These are phyloP conservation scores for Bolboschoenus planiculmis DNA, from an alignment of 176 grass and related monocot species.

Conservation along the genomic window DNA sequence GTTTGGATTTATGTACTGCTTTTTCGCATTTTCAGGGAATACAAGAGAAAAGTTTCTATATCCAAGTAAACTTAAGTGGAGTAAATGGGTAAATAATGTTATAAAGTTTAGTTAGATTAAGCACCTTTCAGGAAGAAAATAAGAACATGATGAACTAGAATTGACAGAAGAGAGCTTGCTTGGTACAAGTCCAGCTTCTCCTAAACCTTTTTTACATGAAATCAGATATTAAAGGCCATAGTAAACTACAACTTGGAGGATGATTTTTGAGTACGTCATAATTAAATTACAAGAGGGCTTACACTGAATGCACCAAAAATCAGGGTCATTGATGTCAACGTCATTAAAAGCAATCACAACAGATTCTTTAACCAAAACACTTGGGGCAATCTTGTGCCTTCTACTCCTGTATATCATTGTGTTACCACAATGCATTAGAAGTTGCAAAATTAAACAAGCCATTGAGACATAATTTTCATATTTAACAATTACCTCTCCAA, in stretches of 20 bases:
- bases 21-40: background rate
- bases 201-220: constrained; percentile 58
- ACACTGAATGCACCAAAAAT: constrained; percentile 97
- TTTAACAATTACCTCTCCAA: constrained; percentile 60
- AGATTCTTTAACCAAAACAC: constrained; percentile 33
- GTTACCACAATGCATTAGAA: constrained; percentile 21
- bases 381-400: constrained; percentile 54
- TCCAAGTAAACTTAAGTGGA: constrained; percentile 9
- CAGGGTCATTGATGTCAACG: constrained; percentile 54
- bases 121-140: constrained; percentile 83
- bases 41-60: background rate
- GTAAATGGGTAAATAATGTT: constrained; percentile 9
- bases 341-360: constrained; percentile 63
- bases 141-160: constrained; percentile 30
- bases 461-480: background rate
- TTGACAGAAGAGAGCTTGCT: constrained; percentile 55
- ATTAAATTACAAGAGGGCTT: constrained; percentile 36
- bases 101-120: background rate
- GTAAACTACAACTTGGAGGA: background rate
- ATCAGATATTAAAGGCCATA: constrained; percentile 18
- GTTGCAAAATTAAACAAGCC: background rate
- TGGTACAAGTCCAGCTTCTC: constrained; percentile 70
- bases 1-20: background rate
- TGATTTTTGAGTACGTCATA: background rate
- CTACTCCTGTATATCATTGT: constrained; percentile 50